Evolutionary conservation across 345 rosid genomes (phyloP), one percentile per base, ranked within the genome.

Genomic region (Schrenkiella parvula): DNA sequence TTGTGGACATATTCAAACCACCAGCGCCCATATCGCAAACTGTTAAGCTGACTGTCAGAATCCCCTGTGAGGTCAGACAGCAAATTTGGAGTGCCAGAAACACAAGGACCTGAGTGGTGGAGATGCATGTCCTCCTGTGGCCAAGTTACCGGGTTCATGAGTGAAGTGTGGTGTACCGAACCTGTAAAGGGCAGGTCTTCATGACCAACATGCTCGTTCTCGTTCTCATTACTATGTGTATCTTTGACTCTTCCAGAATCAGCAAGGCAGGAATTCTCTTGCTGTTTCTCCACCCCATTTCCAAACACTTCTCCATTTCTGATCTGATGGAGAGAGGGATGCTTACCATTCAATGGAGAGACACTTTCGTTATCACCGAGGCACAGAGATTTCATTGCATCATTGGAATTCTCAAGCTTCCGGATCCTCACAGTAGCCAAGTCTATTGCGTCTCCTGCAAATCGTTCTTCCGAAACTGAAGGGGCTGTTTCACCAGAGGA

Each of bases 61-160:
- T 92, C 90, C 48, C 97, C 97, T 61, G 79, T 26, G 32, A 91
- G 93, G 74, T 87, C 90, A 3, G 87, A 68, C 66, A 86, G 61
- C 34, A 80, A 72, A 55, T 80, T 86, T 64, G 76, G 65, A 68
- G 66, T 58, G 68, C 54, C 39, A 26, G 78, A 64, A 44, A 79
- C 63, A 55, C 18, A 61, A 48, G 60, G 73, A 68, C 78, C 68
- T 14, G 81, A 41, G 80, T 75, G 63, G 8, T 77, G 72, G 70
- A 71, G 81, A 68, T 77, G 76, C 78, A 67, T 46, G 13, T 86
- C 81, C 47, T 91, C 87, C 3, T 83, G 76, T 13, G 83, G 74
- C 80, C 79, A 70, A 52, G 80, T 52, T 4, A 47, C 54, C n/a
- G 82, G 64, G 66, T 78, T 79, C 57, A 26, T 66, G 37, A 41